Base-by-base conservation (phyloP, 2,329 filamentous ascomycete species). In the Aspergillus aculeatinus region DNA sequence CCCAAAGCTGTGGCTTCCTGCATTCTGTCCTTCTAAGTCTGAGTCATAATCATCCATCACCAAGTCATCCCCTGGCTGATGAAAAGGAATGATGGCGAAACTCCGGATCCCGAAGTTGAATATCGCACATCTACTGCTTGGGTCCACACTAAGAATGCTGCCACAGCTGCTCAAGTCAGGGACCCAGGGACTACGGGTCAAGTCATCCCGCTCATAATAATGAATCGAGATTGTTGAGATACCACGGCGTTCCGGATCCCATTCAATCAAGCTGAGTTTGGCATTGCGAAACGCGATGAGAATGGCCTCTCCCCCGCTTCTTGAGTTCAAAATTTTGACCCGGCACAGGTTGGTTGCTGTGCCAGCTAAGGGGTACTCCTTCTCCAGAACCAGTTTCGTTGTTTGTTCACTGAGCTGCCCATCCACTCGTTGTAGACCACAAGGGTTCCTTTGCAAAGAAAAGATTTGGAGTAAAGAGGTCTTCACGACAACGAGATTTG, bases 201-300 rank as follows among this genome's bases (percentile, higher is more conserved):
- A 81, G 72, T 96, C 93, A 72, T 97, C 93, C 74, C 95, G 91
- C 76, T 99, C 95, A 78, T 98, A 99, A 82, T 93, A 98, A 80
- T 99, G 95, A 70, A 99, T 94, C 55, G 94, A 98, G 64, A 95
- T 86, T 56, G 94, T 98, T 68, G 89, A 88, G 68, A 98, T 87
- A 55, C 86, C 85, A 76, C 90, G 84, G 66, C 86, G 87, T 73
- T 89, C 87, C 9, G 91, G 87, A 73, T 98, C 91, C 95, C 95
- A 99, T 79, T 97, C 91, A 58, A 96, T 83, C 75, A 99, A 82
- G 76, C 91, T 96, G 72, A 98, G 84, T 78, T 96, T 96, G 48
- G 95, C 95, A 77, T 96, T 92, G 71, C 90, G 89, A 77, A 94
- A 90, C 0, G 92, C 89, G 59, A 98, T 76, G 58, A 99, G 80